Base-by-base conservation (phyloP, 176 grass and related monocot species). In the Zoysia japonica region DNA sequence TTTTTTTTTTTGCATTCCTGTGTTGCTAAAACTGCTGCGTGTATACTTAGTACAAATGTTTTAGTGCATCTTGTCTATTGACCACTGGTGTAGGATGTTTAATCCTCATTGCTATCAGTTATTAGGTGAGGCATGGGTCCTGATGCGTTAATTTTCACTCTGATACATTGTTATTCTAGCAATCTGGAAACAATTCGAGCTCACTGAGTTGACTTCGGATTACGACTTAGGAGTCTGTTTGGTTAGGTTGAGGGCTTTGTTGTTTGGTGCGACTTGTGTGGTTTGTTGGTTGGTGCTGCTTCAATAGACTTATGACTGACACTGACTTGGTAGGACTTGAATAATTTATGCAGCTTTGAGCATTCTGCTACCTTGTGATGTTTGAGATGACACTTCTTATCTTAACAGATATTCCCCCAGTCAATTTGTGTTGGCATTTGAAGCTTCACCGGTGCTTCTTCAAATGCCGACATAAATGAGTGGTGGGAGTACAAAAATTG, bases 241-340 rank as follows among this genome's bases (percentile, higher is more conserved):
- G 28, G 3, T 45, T 68, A 68, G 28, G 63, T 35, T 10, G 19
- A 69, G 52, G 53, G 65, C 28, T 28, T 49, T 56, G 47, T 38
- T 52, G 51, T 55, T 28, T 28, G 28, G 28, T 59, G 17, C n/a
- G 8, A 12, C 36, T 67, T 42, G 37, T 72, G 15, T 52, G 20
- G 11, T 68, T 51, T 50, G 50, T 42, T 56, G 55, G 20, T 28
- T 51, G 41, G 11, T 63, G 10, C 28, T 11, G 15, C 39, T 70
- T 46, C 28, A 81, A 13, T 57, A 19, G 6, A 7, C 62, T 15
- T 76, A 15, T 62, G 53, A 55, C 62, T 64, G 28, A 28, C 28
- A 28, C 28, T 28, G 54, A 57, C 41, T 88, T 70, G 35, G 57
- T 65, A 70, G 56, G 47, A 3, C 65, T 44, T 49, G 17, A 15